These are phyloP conservation scores for Asparagopsis taxiformis DNA, from an alignment of 31 red algal species.

Conservation along the genomic window DNA sequence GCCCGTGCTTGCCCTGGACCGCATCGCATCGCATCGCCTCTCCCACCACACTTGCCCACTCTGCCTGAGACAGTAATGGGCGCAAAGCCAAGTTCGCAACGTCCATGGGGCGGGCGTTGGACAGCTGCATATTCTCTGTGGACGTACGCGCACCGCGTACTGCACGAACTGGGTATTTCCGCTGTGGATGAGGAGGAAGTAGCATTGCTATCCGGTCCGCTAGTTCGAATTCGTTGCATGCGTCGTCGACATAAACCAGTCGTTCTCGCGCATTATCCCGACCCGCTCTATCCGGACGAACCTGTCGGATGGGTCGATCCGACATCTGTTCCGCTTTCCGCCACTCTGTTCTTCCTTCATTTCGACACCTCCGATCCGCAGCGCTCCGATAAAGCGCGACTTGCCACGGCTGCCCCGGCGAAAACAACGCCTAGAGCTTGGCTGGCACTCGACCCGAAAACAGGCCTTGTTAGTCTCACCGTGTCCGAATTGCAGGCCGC, in stretches of 20 bases:
- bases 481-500: conserved; percentile 22
- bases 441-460: conserved; percentile 43
- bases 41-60: no score
- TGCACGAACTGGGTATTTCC: conserved; percentile 43
- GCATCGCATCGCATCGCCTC: no score
- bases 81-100: no score
- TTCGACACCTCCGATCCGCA: conserved; percentile 35
- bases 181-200: conserved; percentile 50
- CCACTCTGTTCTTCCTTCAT: conserved; percentile 53
- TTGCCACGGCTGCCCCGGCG: conserved; percentile 36
- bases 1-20: no score
- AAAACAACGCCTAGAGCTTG: conserved; percentile 35
- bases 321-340: conserved; percentile 1
- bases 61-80: no score
- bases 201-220: conserved; percentile 29
- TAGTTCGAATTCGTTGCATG: conserved; percentile 38
- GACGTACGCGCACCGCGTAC: conserved; percentile 53
- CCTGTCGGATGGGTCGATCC: conserved; percentile 27
- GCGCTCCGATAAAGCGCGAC: conserved; percentile 23
- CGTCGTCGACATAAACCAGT: conserved; percentile 6
- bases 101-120: conserved; percentile 29
- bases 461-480: conserved; percentile 26
- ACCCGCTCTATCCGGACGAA: conserved; percentile 31
- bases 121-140: conserved; percentile 32
- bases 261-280: conserved; percentile 40